Conservation (phyloP, 371 early-diverging fungal species). For the Basidiobolus meristosporus region DNA sequence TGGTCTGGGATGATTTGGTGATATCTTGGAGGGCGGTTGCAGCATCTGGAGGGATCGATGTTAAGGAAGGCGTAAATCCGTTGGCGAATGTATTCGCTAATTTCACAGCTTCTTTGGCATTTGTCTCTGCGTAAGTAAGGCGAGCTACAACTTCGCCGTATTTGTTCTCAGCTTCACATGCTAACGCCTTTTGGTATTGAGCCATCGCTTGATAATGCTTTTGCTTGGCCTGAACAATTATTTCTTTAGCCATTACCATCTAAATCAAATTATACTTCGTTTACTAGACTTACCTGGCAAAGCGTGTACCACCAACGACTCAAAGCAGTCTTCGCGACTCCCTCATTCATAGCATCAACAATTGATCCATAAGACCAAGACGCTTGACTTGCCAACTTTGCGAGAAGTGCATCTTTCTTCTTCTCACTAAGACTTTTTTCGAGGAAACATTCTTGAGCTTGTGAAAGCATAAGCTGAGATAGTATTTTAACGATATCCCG, state of each 20-base stretch:
- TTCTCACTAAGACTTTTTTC: conserved; percentile 71
- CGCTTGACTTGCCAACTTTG: conserved; percentile 79
- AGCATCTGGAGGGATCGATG: conserved; percentile 22
- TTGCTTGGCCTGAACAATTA: conserved; percentile 65
- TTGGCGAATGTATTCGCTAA: conserved; percentile 40
- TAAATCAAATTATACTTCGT: neutral
- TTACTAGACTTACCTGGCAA: conserved; percentile 20
- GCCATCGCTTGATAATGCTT: conserved; percentile 71
- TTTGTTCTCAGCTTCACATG: conserved; percentile 50
- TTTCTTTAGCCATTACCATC: no score
- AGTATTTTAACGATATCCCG: conserved; percentile 72
- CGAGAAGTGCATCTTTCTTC: conserved; percentile 61
- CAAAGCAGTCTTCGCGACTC: conserved; percentile 28
- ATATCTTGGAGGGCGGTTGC: conserved; percentile 41
- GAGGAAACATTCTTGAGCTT: conserved; percentile 86
- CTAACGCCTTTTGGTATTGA: conserved; percentile 59
- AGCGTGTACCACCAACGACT: conserved; percentile 43
- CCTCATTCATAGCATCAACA: conserved; percentile 40
- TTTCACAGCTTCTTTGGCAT: conserved; percentile 69
- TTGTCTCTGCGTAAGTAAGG: conserved; percentile 50
- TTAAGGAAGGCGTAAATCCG: conserved; percentile 12
- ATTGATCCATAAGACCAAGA: conserved; percentile 52
- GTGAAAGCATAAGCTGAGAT: conserved; percentile 71
- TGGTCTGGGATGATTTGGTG: conserved; percentile 28
- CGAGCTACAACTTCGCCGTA: conserved; percentile 78